Base-by-base conservation (phyloP, 768 basidiomycete genomes). In the Gautieria morchelliformis region DNA sequence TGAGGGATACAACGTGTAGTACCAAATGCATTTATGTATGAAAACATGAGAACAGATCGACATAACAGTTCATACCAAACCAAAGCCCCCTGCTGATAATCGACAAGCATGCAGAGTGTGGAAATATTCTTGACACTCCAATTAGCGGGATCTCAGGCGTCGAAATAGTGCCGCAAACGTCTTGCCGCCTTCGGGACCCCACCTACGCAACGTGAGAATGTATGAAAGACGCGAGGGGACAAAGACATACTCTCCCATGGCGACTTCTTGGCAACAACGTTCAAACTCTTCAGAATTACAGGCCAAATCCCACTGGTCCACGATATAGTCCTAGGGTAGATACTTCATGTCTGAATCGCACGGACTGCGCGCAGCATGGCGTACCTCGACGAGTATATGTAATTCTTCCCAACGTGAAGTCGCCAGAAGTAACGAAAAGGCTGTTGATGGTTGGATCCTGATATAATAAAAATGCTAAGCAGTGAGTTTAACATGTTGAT, bases 251-350 rank as follows among this genome's bases (percentile, higher is more conserved):
- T 87, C 85, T 74, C 85, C 85, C 54, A 78, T 78, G 7, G 85
- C 83, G 20, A 87, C 80, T 64, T 87, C 85, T 64, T 80, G 74
- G 63, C 84, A 87, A 63, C 84, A 84, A 60, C 72, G 74, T 65
- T 87, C 85, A 63, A 87, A 86, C 62, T 84, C 84, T 9, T 74
- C 73, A 1, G 78, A 81, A 17, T 72, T 69, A 22, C 81, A 81
- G 8, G 87, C 84, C 57, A 83, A 81, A 44, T 82, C 81, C 85
- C 86, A 89, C 62, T 81, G 79, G n/a, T 84, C 80, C 1, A 89
- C 83, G 22, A 89, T 81, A 59, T 82, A 89, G 65, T 89, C 85
- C 79, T 85, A 61, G 1, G 60, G 50, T 56, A 61, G 32, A 64
- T 57, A 4, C 58, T 53, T 20, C 62, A 46, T 52, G 14, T 20